A percentile compares a stretch with the other conserved stretches of the same genome.
phyloP scores from a whole-genome alignment of 331 rosid genomes.

The Malus hybrid region DNA sequence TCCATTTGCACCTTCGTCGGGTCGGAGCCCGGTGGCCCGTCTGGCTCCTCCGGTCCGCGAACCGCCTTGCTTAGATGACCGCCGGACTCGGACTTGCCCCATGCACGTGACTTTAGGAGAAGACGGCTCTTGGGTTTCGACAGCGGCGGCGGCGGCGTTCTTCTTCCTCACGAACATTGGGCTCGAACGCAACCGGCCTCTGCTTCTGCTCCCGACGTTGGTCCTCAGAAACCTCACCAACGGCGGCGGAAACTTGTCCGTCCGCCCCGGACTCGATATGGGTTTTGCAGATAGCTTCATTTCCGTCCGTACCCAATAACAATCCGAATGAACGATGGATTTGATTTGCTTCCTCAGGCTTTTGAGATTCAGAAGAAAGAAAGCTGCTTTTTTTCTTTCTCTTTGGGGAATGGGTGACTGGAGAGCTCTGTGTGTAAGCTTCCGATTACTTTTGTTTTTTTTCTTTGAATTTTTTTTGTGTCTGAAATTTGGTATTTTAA shows the following conservation, averaged over 20 bases:
- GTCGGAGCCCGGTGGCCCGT: conserved; percentile 8
- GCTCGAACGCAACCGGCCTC: conserved; percentile 60
- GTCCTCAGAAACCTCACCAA: conserved; percentile 73
- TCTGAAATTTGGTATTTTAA: conserved; percentile 11
- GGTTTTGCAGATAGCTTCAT: conserved; percentile 64
- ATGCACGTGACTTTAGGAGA: conserved; percentile 95
- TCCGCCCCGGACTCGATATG: conserved; percentile 72
- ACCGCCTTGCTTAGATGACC: conserved; percentile 39
- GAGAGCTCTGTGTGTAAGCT: background rate
- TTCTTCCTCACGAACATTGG: conserved; percentile 64
- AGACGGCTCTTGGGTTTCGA: conserved; percentile 83
- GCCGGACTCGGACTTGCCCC: conserved; percentile 74
- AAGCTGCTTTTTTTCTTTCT: background rate
- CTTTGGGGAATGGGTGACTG: background rate
- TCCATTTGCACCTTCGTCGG: conserved; percentile 34
- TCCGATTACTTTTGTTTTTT: background rate
- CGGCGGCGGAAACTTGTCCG: conserved; percentile 85
- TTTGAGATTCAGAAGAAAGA: background rate
- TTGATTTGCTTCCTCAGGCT: background rate
- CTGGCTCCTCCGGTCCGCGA: background rate
- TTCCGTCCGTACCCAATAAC: background rate
- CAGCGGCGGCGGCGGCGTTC: conserved; percentile 20
- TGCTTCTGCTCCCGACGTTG: conserved; percentile 63
- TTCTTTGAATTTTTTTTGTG: background rate
- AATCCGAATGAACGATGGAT: background rate